These are phyloP conservation scores for Ascochyta pisi DNA, from an alignment of 2,329 filamentous ascomycete genomes.

Conservation along the genomic window DNA sequence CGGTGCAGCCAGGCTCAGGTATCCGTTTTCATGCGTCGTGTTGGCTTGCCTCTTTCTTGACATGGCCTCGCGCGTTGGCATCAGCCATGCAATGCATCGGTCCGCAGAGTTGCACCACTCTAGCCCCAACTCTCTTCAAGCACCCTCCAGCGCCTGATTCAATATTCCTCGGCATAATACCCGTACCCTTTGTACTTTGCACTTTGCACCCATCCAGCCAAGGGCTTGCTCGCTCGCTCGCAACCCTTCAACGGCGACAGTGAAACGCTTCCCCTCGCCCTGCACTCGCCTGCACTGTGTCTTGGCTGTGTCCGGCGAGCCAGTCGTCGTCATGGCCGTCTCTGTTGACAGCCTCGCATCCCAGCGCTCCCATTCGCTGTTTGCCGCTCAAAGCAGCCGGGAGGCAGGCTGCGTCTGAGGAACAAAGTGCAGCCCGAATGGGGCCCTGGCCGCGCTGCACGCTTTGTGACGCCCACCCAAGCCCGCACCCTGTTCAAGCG, in stretches of 20 bases:
- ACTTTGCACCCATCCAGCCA: no score
- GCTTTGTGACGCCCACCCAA: conserved; percentile 13
- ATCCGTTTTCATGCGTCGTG: conserved; percentile 8
- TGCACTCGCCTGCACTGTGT: no score
- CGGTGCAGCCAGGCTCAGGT: neutral
- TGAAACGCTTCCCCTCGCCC: no score
- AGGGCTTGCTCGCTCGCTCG: no score
- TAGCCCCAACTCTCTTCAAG: conserved; percentile 7
- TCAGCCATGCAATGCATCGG: conserved; percentile 20
- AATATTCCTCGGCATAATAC: no score
- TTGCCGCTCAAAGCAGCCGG: neutral
- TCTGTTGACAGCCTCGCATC: no score
- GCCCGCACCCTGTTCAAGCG: neutral
- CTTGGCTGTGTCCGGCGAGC: no score
- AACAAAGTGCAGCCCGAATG: conserved; percentile 13
- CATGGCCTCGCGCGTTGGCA: conserved; percentile 21
- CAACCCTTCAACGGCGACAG: no score
- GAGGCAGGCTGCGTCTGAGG: conserved; percentile 10
- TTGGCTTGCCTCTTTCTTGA: neutral
- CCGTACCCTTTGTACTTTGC: no score
- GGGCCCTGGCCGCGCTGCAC: conserved; percentile 11
- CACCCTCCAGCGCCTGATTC: neutral
- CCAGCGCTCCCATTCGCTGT: no score
- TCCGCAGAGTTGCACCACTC: conserved; percentile 26
- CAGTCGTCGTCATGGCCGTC: no score